Conservation (phyloP, 1,284 basidiomycete genomes). For the Acaromyces ingoldii region DNA sequence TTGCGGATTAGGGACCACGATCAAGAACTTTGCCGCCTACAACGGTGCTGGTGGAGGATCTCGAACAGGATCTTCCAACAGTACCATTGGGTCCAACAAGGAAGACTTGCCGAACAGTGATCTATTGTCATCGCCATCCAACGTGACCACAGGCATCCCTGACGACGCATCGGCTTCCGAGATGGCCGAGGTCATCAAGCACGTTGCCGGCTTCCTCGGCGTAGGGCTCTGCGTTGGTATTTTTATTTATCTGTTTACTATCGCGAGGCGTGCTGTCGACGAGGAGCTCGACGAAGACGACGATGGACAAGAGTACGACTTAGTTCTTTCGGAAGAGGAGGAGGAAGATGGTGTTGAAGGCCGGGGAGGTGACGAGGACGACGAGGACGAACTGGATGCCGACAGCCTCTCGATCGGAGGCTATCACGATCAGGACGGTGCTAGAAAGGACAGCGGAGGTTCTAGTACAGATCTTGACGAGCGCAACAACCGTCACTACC, state of each 20-base stretch:
- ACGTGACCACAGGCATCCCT: no score
- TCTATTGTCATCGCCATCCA: no score
- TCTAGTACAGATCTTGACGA: no score
- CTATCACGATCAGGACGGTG: no score
- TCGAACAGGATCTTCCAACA: neutral
- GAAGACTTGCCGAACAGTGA: neutral
- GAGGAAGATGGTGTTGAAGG: neutral
- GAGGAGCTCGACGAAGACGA: conserved; percentile 61
- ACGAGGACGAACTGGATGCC: neutral
- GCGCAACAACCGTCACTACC: no score
- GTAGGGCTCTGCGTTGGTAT: conserved; percentile 69
- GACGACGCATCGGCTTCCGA: conserved; percentile 20
- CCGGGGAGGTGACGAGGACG: neutral
- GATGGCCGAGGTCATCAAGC: conserved; percentile 58
- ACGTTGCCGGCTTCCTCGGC: conserved; percentile 66
- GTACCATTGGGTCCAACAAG: neutral
- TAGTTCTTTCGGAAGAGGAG: conserved; percentile 1
- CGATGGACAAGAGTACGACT: conserved; percentile 15
- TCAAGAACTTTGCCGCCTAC: conserved; percentile 72
- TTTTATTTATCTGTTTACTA: conserved; percentile 70
- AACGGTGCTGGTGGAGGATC: conserved; percentile 49
- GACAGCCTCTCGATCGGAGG: no score
- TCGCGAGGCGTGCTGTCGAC: conserved; percentile 74
- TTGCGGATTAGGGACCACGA: conserved; percentile 72
- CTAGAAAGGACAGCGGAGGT: no score